phyloP scores from a whole-genome alignment of 495 filamentous ascomycete species.

The Chaetomidium leptoderma region DNA sequence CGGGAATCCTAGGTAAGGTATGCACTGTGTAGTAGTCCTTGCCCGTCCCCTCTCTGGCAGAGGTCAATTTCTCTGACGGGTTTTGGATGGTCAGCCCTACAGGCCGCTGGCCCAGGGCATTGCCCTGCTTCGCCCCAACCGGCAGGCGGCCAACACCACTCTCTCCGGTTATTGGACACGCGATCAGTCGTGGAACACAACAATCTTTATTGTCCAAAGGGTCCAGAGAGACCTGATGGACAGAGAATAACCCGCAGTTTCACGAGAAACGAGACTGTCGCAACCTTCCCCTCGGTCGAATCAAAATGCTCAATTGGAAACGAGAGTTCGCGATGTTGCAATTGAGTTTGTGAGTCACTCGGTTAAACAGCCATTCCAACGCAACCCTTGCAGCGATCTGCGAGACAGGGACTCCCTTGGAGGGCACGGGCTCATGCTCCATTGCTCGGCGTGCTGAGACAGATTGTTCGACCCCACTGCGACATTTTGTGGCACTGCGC shows the following conservation, averaged over 20 bases:
- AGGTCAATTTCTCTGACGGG: not conserved
- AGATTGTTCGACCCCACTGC: not conserved
- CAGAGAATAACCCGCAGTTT: not conserved
- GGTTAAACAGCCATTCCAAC: not conserved
- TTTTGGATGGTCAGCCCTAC: not conserved
- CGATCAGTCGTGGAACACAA: not conserved
- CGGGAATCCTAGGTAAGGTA: not conserved
- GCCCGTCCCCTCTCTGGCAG: not conserved
- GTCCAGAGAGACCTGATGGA: too few relatives aligned
- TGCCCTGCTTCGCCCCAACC: not conserved
- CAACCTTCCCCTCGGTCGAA: conserved; percentile 19
- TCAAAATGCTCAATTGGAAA: conserved; percentile 29
- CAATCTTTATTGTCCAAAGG: not conserved
- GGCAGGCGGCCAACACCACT: not conserved
- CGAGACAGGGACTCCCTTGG: not conserved
- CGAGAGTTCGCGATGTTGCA: conserved; percentile 8
- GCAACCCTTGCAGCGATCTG: conserved; percentile 1
- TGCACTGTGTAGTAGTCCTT: not conserved
- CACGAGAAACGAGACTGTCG: not conserved
- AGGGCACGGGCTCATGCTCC: too few relatives aligned
- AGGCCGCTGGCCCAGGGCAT: not conserved
- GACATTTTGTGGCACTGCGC: conserved; percentile 1
- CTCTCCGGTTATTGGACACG: not conserved
- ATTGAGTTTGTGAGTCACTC: conserved; percentile 34
- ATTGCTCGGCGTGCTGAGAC: not conserved